Conservation (phyloP, 768 basidiomycete species). For the Cystobasidium tubakii region DNA sequence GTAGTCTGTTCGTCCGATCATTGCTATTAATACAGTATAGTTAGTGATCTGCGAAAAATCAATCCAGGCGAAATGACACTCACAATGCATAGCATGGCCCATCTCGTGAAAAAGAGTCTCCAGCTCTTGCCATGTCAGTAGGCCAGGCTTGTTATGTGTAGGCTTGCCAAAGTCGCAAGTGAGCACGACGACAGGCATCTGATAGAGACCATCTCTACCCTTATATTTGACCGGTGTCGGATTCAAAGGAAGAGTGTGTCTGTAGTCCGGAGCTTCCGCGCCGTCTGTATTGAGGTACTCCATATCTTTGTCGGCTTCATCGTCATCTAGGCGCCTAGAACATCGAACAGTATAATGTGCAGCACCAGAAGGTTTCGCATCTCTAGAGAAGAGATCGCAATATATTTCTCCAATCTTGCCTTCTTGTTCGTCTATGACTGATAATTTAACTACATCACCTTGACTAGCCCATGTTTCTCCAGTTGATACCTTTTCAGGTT, state of each 20-base stretch:
- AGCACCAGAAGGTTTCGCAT: constrained; percentile 80
- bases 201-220: constrained; percentile 65
- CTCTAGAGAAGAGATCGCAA: constrained; percentile 77
- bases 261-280: constrained; percentile 48
- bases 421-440: constrained; percentile 81
- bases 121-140: constrained; percentile 86
- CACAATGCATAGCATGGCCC: constrained; percentile 99
- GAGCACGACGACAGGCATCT: constrained; percentile 85
- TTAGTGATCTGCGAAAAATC: not conserved
- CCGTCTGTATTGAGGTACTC: constrained; percentile 47
- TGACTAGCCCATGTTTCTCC: constrained; percentile 78
- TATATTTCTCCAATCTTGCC: constrained; percentile 92
- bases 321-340: constrained; percentile 83
- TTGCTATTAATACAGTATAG: constrained; percentile 58
- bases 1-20: constrained; percentile 95
- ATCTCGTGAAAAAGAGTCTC: constrained; percentile 95
- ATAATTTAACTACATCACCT: constrained; percentile 75
- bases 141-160: constrained; percentile 60
- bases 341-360: constrained; percentile 98
- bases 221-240: constrained; percentile 55
- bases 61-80: constrained; percentile 49
- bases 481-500: constrained; percentile 59
- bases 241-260: constrained; percentile 42
- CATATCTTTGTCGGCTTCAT: constrained; percentile 69
- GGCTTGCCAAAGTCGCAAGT: constrained; percentile 76